Percentiles rank a stretch among this genome's conserved stretches.
These are phyloP conservation scores for Abortiporus biennis DNA, from an alignment of 1,284 basidiomycete species.

Conservation along the genomic window DNA sequence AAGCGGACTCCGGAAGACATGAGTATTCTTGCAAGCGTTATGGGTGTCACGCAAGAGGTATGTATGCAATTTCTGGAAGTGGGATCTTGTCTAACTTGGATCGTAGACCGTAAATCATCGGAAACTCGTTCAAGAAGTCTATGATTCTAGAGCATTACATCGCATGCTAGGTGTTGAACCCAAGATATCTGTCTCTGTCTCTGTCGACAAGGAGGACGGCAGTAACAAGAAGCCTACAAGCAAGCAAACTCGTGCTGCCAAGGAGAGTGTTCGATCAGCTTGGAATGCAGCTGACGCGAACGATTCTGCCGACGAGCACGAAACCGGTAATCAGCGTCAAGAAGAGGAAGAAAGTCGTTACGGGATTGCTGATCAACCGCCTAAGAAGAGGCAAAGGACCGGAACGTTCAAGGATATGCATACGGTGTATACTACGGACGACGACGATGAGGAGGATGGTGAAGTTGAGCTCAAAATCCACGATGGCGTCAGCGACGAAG, in stretches of 20 bases:
- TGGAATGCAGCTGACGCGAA: conserved; percentile 38
- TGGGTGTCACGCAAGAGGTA: conserved; percentile 83
- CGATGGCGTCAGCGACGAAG: conserved; percentile 22
- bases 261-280: conserved; percentile 28
- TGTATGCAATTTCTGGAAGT: conserved; percentile 16
- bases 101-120: conserved; percentile 67
- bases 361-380: conserved; percentile 36
- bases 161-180: conserved; percentile 49
- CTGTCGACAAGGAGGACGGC: conserved; percentile 16
- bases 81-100: conserved; percentile 10
- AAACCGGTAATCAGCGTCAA: conserved; percentile 12
- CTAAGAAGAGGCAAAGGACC: conserved; percentile 40
- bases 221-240: neutral
- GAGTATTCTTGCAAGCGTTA: conserved; percentile 76
- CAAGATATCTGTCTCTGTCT: conserved; percentile 14
- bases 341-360: conserved; percentile 49
- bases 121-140: conserved; percentile 62
- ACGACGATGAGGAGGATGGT: conserved; percentile 29
- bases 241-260: conserved; percentile 8
- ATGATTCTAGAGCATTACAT: conserved; percentile 58
- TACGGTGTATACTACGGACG: conserved; percentile 42
- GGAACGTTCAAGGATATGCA: conserved; percentile 31
- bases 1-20: conserved; percentile 54
- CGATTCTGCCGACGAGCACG: conserved; percentile 18
- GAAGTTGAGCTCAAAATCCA: conserved; percentile 5